Base-by-base conservation (phyloP, 108 stramenopile species). In the Bacterosira constricta region DNA sequence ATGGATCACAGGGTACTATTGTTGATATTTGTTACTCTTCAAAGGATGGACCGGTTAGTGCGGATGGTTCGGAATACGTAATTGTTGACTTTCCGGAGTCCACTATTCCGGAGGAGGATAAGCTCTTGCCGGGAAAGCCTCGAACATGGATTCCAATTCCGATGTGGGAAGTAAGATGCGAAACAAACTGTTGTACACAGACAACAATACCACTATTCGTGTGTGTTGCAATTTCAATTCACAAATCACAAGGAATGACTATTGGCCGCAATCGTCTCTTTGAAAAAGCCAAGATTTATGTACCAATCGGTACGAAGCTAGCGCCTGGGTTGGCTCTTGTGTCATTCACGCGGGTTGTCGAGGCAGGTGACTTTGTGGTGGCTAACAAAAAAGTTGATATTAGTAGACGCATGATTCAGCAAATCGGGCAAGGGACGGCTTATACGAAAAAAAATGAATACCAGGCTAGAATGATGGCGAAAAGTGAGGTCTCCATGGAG, bases 201-300 rank as follows among this genome's bases (percentile, higher is more conserved):
- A 29, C 26, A 3, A 20, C 45, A 10, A 11, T 63, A 1, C 63
- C 63, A 29, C 29, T 63, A 20, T 10, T 9, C 15, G 21, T 46
- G n/a, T 63, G 63, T 20, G 49, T 47, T 12, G 38, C 63, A n/a
- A 27, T 63, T 3, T 63, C 63, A 5, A 63, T 63, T 31, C 63
- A 63, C 63, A 63, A 63, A 32, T 47, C 45, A 15, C 63, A 63
- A 15, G 63, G 63, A 8, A 63, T 63, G 63, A 63, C 63, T 30
- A 31, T 63, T 63, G 63, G 63, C 3, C 34, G n/a, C 1, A 46
- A 46, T 1, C n/a, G n/a, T 13, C 27, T 13, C 3, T 49, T 63
- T 29, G 9, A 63, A 20, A 47, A 31, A n/a, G n/a, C n/a, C n/a
- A n/a, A n/a, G n/a, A n/a, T n/a, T n/a, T n/a, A n/a, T n/a, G n/a